Evolutionary conservation across 352 stramenopile genomes (phyloP), one percentile per base, ranked within the genome.

Genomic region (Phytopythium aichiense): DNA sequence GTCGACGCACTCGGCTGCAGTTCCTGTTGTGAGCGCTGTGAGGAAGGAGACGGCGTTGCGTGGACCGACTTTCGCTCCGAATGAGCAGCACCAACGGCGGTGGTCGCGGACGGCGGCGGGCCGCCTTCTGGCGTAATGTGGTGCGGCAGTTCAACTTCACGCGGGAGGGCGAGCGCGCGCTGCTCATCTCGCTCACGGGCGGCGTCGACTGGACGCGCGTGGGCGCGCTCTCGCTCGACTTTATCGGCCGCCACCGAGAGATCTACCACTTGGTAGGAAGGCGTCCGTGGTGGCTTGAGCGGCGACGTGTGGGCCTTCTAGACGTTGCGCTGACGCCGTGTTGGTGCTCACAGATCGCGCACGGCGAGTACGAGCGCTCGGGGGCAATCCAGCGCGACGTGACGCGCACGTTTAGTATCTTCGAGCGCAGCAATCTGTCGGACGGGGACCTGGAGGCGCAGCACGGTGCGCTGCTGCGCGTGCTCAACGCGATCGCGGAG

Each of bases 331-430:
- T 22, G 13, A 22, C 43, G 49, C 7, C 12, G 16, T 52, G 11
- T 2, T 20, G 22, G n/a, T 43, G 33, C 7, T 1, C 4, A 0
- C 57, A 81, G 73, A 89, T 91, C 31, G 80, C 76, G 4, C 75
- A 68, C 12, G 70, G 73, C 13, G 73, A 89, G 52, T 91, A 95
- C 61, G 69, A 84, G 61, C 79, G 81, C 33, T 93, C 86, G 8
- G 76, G 74, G 0, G 72, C 73, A 38, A 93, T 95, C 59, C 71
- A 82, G 67, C 84, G 87, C 23, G 87, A 95, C 63, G 85, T 95
- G 18, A 89, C 84, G 25, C 84, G 87, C 42, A 95, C 87, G 12
- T 95, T 94, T 63, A 91, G 85, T 53, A 91, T 95, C 61, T 95
- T 95, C 55, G 84, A 92, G 58, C 73, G 72, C 23, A 83, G 72